Conservation (phyloP, 2,329 filamentous ascomycete species). For the Ophiostoma australiae region DNA sequence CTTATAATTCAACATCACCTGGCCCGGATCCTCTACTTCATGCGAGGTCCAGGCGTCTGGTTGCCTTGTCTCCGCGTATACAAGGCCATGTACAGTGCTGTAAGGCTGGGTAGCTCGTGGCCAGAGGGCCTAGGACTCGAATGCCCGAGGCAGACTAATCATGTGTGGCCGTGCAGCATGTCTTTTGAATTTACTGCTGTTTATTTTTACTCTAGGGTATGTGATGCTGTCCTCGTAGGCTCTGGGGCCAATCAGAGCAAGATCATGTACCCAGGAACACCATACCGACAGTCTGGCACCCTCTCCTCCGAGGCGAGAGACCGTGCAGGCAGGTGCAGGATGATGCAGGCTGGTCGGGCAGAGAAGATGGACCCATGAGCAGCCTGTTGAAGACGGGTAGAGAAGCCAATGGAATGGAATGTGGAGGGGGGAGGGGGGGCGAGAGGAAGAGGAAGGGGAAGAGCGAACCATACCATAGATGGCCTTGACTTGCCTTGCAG, state of each 20-base stretch:
- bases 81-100: background rate
- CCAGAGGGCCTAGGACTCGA: background rate
- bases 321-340: background rate
- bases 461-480: background rate
- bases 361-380: background rate
- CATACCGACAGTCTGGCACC: background rate
- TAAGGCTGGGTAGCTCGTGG: background rate
- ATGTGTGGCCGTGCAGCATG: background rate
- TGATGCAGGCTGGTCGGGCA: background rate
- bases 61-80: background rate
- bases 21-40: background rate
- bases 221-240: background rate
- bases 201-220: background rate
- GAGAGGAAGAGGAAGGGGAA: background rate
- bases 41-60: background rate
- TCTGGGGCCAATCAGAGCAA: background rate
- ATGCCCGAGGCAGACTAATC: too few species aligned
- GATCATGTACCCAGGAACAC: background rate
- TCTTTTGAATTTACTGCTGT: background rate
- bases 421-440: background rate
- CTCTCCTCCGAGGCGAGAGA: background rate
- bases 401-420: background rate
- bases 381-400: background rate
- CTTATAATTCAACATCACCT: background rate
- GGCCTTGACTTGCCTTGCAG: background rate